Conservation (phyloP, 148 eudicot genomes). For the Cornus florida region DNA sequence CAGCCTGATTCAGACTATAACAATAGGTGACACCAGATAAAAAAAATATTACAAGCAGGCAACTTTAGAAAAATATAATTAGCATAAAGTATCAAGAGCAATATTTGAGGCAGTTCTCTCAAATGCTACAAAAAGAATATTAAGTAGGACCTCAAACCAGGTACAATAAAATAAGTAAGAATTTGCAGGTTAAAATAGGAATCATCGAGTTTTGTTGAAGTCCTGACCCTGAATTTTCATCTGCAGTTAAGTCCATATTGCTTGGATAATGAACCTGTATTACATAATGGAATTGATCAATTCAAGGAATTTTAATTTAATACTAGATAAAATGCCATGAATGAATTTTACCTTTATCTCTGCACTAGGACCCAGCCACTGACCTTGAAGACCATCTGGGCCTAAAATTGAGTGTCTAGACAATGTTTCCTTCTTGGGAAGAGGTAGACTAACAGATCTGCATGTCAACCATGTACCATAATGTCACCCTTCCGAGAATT, state of each 20-base stretch:
- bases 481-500: conserved; percentile 10
- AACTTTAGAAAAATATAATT: not conserved
- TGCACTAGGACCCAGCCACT: too few relatives aligned
- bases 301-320: too few relatives aligned
- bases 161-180: not conserved
- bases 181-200: too few relatives aligned
- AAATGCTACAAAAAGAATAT: not conserved
- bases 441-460: conserved; percentile 72
- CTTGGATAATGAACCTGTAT: too few relatives aligned
- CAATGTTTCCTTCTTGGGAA: conserved; percentile 89
- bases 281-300: too few relatives aligned
- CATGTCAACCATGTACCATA: conserved; percentile 15
- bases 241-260: too few relatives aligned
- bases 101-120: not conserved
- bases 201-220: too few relatives aligned
- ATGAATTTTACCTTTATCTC: too few relatives aligned
- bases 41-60: conserved; percentile 27
- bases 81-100: not conserved
- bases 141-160: conserved; percentile 4
- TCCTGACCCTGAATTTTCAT: too few relatives aligned
- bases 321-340: too few relatives aligned
- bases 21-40: conserved; percentile 18
- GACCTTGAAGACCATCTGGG: too few relatives aligned
- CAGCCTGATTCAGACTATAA: conserved; percentile 51
- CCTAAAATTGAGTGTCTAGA: too few relatives aligned